These are phyloP conservation scores for Heritiera fomes DNA, from an alignment of 345 rosid genomes.

Conservation along the genomic window DNA sequence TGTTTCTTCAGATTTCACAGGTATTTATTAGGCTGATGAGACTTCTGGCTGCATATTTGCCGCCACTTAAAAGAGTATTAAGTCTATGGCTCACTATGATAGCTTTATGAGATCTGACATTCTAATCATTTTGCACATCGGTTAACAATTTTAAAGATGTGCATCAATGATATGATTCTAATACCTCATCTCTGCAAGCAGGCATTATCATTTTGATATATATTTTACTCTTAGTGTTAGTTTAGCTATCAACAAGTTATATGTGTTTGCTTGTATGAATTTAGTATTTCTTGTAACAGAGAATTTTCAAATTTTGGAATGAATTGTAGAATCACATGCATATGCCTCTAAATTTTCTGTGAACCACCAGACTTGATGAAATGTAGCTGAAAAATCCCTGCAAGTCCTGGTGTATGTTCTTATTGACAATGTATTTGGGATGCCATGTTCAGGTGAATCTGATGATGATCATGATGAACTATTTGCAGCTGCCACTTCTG, in stretches of 20 bases:
- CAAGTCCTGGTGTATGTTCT: not conserved
- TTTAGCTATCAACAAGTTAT: constrained; percentile 13
- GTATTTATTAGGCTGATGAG: constrained; percentile 32
- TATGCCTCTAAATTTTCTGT: not conserved
- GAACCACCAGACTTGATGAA: not conserved
- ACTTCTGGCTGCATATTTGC: not conserved
- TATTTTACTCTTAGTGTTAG: not conserved
- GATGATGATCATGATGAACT: constrained; percentile 87
- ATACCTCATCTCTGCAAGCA: not conserved
- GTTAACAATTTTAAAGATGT: not conserved
- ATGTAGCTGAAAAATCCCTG: not conserved
- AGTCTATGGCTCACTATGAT: not conserved
- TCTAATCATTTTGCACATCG: not conserved
- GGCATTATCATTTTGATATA: not conserved
- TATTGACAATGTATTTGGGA: constrained; percentile 6
- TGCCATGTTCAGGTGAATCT: constrained; percentile 66
- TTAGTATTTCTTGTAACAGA: not conserved
- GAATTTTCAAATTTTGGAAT: not conserved
- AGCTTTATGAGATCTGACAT: not conserved
- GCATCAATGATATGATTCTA: not conserved
- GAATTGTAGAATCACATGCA: not conserved
- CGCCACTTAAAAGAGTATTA: not conserved
- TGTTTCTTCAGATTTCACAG: constrained; percentile 61
- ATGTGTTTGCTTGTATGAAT: not conserved
- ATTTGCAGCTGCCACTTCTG: constrained; percentile 78